Conservation (phyloP, 2,329 filamentous ascomycete genomes). For the Diaporthe aspalathi region DNA sequence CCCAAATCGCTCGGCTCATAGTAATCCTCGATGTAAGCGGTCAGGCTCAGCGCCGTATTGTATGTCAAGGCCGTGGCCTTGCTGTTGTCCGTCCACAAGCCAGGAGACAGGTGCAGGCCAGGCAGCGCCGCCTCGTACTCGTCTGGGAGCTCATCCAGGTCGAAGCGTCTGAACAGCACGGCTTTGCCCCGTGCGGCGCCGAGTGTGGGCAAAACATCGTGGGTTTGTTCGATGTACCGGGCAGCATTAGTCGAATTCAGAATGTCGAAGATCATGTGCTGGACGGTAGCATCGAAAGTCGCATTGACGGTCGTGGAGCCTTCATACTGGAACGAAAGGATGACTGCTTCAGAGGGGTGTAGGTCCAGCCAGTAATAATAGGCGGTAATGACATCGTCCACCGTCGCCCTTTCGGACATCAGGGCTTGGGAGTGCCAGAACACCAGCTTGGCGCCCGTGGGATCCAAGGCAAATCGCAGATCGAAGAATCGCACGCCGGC, state of each 20-base stretch:
- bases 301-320: constrained; percentile 48
- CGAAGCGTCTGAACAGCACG: constrained; percentile 58
- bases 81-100: constrained; percentile 57
- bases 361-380: constrained; percentile 61
- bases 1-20: constrained; percentile 53
- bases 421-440: constrained; percentile 62
- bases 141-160: constrained; percentile 52
- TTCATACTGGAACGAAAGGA: constrained; percentile 62
- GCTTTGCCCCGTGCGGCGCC: constrained; percentile 59
- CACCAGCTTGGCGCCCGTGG: constrained; percentile 56
- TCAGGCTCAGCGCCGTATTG: constrained; percentile 50
- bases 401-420: constrained; percentile 54
- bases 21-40: constrained; percentile 62
- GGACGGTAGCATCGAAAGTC: constrained; percentile 50
- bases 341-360: constrained; percentile 57
- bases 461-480: constrained; percentile 60
- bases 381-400: constrained; percentile 58
- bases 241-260: constrained; percentile 54
- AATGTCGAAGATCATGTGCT: constrained; percentile 51
- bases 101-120: constrained; percentile 59
- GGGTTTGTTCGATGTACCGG: constrained; percentile 58
- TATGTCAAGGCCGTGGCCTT: constrained; percentile 55
- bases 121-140: constrained; percentile 53
- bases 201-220: constrained; percentile 60
- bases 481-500: constrained; percentile 63